Percentiles rank a stretch among this genome's conserved stretches.
phyloP scores from a whole-genome alignment of 1,284 basidiomycete species.

The Austroboletus niveus region DNA sequence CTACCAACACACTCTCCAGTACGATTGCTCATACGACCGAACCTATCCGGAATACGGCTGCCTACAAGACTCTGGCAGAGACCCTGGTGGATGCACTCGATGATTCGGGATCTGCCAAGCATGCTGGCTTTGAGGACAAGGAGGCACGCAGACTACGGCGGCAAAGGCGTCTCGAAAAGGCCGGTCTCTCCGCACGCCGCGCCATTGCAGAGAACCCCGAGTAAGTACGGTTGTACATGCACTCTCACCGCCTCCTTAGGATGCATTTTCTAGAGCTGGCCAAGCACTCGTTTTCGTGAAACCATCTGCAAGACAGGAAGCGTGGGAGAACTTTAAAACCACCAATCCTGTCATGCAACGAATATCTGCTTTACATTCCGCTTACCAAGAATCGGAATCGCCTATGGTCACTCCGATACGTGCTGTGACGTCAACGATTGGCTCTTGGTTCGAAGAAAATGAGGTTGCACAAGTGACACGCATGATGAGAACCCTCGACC shows the following conservation, averaged over 20 bases:
- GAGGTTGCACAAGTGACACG: slow-evolving; percentile 94
- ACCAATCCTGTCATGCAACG: slow-evolving; percentile 70
- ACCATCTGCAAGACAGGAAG: slow-evolving; percentile 72
- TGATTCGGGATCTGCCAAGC: slow-evolving; percentile 88
- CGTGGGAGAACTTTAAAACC: slow-evolving; percentile 74
- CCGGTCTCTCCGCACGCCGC: slow-evolving; percentile 67
- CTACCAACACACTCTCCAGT: slow-evolving; percentile 75
- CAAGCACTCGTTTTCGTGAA: slow-evolving; percentile 82
- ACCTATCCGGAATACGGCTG: slow-evolving; percentile 92
- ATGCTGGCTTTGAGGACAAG: slow-evolving; percentile 93
- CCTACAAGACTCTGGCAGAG: slow-evolving; percentile 90
- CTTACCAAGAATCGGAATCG: slow-evolving; percentile 93
- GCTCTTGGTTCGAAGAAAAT: slow-evolving; percentile 94
- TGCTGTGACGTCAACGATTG: slow-evolving; percentile 81
- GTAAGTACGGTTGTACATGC: slow-evolving; percentile 48
- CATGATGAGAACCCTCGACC: slow-evolving; percentile 85
- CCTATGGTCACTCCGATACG: slow-evolving; percentile 83
- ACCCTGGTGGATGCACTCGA: slow-evolving; percentile 92
- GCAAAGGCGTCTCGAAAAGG: slow-evolving; percentile 77
- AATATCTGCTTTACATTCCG: slow-evolving; percentile 60
- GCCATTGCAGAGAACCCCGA: slow-evolving; percentile 72
- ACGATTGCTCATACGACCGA: slow-evolving; percentile 84
- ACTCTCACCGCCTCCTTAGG: slow-evolving; percentile 1
- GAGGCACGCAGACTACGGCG: slow-evolving; percentile 78
- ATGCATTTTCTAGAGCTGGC: slow-evolving; percentile 62